Evolutionary conservation across 73 alveolate genomes (phyloP), one percentile per base, ranked within the genome.

Genomic region (Effrenium voratum): DNA sequence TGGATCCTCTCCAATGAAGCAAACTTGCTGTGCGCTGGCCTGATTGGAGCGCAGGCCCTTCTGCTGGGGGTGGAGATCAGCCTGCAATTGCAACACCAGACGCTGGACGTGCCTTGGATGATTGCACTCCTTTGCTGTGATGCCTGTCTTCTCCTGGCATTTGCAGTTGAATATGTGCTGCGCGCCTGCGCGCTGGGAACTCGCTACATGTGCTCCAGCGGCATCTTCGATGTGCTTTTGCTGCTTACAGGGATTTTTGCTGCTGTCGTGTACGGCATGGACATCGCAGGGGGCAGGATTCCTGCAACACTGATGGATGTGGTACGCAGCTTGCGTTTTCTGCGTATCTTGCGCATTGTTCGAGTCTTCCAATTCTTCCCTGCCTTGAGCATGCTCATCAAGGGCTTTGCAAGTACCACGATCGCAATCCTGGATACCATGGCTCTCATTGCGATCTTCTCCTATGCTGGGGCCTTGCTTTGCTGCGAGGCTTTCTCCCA

Each of bases 261-360:
- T 10, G 50, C 92, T 8, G 75, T 50, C 41, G 52, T 82, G 52
- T n/a, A 34, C 41, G 44, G 38, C 3, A 5, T 82, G 41, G 52
- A 82, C 46, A 0, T 82, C 75, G 72, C 75, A 49, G 3, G 38
- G 38, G 38, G 43, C 40, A 0, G 38, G 3, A 66, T 46, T 19
- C 13, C 68, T 5, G 46, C 36, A 10, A 15, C 3, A 30, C 66
- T 79, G n/a, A 30, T 79, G 19, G 63, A 19, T 52, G 26, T 8
- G 26, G 26, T 8, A 12, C 63, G 63, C 26, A 52, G 63, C 26
- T 52, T 19, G 26, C 63, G 63, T 52, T 52, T 52, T 8, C 66
- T 90, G 59, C 60, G 97, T 12, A 34, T 90, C 45, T 38, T 90
- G 45, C 97, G 97, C 43, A 90, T 90, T 46, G 83, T 57, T 13